Evolutionary conservation across 2,329 filamentous ascomycete genomes (phyloP).

Genomic region (Colletotrichum agaves): DNA sequence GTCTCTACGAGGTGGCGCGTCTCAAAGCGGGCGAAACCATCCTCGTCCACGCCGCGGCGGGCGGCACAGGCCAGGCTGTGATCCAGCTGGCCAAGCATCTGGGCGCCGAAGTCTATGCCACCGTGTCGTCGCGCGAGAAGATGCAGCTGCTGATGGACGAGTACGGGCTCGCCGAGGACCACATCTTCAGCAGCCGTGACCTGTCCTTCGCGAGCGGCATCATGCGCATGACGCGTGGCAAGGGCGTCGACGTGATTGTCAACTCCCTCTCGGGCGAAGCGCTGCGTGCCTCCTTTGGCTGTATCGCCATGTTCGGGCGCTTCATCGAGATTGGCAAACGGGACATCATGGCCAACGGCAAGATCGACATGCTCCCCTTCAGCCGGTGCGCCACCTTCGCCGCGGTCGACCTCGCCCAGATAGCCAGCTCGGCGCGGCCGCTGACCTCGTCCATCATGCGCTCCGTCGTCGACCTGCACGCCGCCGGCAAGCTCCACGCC

Average conservation of each 20-base stretch:
- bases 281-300: conserved; percentile 51
- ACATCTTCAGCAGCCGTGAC: conserved; percentile 47
- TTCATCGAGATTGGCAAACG: conserved; percentile 55
- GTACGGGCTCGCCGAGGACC: conserved; percentile 41
- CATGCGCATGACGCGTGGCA: conserved; percentile 39
- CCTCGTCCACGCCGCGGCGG: conserved; percentile 44
- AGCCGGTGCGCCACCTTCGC: conserved; percentile 47
- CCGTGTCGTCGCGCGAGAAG: conserved; percentile 47
- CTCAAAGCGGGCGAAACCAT: conserved; percentile 41
- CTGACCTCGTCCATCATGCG: conserved; percentile 32
- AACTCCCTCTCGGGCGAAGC: conserved; percentile 52
- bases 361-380: conserved; percentile 58
- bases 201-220: conserved; percentile 44
- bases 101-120: conserved; percentile 48
- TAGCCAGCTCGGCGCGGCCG: conserved; percentile 36
- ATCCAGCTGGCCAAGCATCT: conserved; percentile 43
- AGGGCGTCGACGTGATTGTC: conserved; percentile 47
- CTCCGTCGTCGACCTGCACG: conserved; percentile 13
- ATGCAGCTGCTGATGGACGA: conserved; percentile 40
- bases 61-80: conserved; percentile 44
- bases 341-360: conserved; percentile 50
- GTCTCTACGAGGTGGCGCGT: conserved; percentile 45
- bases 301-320: conserved; percentile 51
- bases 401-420: conserved; percentile 46
- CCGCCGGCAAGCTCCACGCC: not conserved